Evolutionary conservation across 2,329 filamentous ascomycete genomes (phyloP), one percentile per base, ranked within the genome.

Genomic region (Alternaria angustiovoidea): DNA sequence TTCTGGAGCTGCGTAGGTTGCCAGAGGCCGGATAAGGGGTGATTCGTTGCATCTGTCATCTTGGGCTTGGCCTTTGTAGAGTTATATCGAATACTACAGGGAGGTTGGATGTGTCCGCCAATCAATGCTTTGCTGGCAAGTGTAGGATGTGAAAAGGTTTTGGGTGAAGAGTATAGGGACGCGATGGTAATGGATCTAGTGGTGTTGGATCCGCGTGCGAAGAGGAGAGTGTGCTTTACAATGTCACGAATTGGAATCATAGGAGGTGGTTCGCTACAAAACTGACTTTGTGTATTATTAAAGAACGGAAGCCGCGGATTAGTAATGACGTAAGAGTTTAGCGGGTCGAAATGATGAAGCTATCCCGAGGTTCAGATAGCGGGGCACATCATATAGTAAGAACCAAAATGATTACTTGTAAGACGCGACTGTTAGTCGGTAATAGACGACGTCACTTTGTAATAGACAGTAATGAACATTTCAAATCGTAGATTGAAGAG

Each of bases 11-110:
- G 82, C 1, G 79, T 82, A 0, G 83, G 82, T 65, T 82, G 82
- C 81, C 83, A 86, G 1, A 85, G 75, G 30, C 84, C 84, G 22
- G 77, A 77, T 5, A 84, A 75, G 3, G 83, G 82, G 43, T 78
- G 73, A 54, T 78, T 74, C 7, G 80, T 81, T 38, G 80, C 74
- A 52, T 82, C 81, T 26, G 76, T 80, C 78, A 80, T 79, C 54
- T 59, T 77, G 38, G 53, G 43, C 20, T 71, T 69, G 48, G 52
- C 20, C 12, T 66, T 65, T 5, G 48, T 48, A 11, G 49, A 58
- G 22, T 16, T 58, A 24, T 32, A 38, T 11, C 32, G 32, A 16
- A 11, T 22, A 18, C 18, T 54, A 22, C 30, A 53, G 14, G 34
- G n/a, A 38, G 24, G 4, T 38, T 28, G 18, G 14, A 16, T 20